These are phyloP conservation scores for Spinellus fusiger DNA, from an alignment of 192 early-diverging fungal genomes.

Conservation along the genomic window DNA sequence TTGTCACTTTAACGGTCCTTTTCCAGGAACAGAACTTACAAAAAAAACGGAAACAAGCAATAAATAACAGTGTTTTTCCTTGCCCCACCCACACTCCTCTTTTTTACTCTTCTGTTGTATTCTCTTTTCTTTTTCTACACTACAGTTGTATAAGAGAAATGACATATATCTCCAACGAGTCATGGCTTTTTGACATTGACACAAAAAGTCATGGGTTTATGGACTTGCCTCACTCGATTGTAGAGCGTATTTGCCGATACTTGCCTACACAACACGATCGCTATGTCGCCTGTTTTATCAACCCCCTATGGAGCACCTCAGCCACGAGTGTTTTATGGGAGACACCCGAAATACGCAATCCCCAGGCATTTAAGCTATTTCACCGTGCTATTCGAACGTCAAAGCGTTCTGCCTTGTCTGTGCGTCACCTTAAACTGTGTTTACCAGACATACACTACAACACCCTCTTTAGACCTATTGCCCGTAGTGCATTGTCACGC, in stretches of 20 bases:
- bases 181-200: neutral
- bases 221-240: neutral
- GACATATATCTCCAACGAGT: neutral
- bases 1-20: too few species aligned
- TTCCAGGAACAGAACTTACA: too few species aligned
- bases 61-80: too few species aligned
- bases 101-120: too few species aligned
- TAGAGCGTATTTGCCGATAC: slow-evolving; percentile 21
- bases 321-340: slow-evolving; percentile 34
- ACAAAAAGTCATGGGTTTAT: neutral
- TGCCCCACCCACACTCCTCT: too few species aligned
- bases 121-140: neutral
- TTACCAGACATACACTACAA: neutral
- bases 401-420: slow-evolving; percentile 16
- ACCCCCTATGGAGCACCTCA: slow-evolving; percentile 22
- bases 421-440: slow-evolving; percentile 24
- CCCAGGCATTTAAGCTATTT: slow-evolving; percentile 25
- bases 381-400: slow-evolving; percentile 1
- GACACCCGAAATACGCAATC: slow-evolving; percentile 22
- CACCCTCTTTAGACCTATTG: neutral
- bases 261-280: slow-evolving; percentile 24
- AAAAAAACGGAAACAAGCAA: too few species aligned
- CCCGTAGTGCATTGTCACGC: neutral
- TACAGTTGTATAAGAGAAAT: neutral
- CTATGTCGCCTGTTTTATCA: slow-evolving; percentile 24